These are phyloP conservation scores for Metschnikowia gruessii DNA, from an alignment of 805 yeast genomes.

Conservation along the genomic window DNA sequence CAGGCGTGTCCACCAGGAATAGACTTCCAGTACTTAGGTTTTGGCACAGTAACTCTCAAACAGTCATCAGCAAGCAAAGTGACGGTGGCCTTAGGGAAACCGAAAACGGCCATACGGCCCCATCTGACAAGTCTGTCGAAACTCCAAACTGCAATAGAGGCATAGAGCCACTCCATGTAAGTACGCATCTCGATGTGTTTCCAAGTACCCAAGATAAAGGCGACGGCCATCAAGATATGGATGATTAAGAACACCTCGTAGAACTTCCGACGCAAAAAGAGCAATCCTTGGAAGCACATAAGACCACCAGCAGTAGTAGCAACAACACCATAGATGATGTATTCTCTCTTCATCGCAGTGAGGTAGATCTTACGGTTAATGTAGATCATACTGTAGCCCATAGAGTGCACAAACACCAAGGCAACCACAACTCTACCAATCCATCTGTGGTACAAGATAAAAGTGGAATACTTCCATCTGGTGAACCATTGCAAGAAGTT, in stretches of 20 bases:
- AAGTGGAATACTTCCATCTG: constrained; percentile 21
- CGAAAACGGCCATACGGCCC: constrained; percentile 30
- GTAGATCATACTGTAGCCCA: constrained; percentile 11
- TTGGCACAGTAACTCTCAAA: constrained; percentile 35
- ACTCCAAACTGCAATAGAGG: constrained; percentile 29
- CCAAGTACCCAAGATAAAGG: constrained; percentile 20
- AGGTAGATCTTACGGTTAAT: constrained; percentile 1
- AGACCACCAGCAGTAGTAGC: constrained; percentile 15
- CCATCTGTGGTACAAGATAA: constrained; percentile 20
- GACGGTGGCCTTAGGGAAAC: constrained; percentile 34
- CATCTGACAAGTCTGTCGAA: constrained; percentile 34
- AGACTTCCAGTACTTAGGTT: constrained; percentile 36
- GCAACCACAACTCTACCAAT: constrained; percentile 19
- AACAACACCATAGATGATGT: constrained; percentile 16
- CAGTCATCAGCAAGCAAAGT: constrained; percentile 35
- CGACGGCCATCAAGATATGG: constrained; percentile 19
- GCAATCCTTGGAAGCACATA: constrained; percentile 20
- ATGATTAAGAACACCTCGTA: constrained; percentile 19
- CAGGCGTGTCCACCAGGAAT: constrained; percentile 43
- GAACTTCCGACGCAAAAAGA: constrained; percentile 15
- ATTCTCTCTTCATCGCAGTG: constrained; percentile 9
- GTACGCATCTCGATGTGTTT: constrained; percentile 13
- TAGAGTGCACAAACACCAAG: constrained; percentile 18
- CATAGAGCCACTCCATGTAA: constrained; percentile 15
- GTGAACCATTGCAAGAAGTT: constrained; percentile 22